Conservation (phyloP, 164 flowering plant species). For the Piper betle region DNA sequence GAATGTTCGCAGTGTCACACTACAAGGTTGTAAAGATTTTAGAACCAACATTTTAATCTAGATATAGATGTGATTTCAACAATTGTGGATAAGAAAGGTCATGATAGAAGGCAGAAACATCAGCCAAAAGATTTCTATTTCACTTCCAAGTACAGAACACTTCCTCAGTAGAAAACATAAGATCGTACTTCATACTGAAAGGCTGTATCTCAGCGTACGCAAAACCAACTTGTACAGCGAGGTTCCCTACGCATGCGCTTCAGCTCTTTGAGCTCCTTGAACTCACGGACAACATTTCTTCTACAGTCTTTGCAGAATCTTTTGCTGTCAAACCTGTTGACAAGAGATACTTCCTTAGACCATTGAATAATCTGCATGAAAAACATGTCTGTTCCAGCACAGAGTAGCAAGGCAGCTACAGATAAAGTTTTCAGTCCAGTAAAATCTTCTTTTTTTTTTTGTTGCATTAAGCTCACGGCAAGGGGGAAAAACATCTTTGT, state of each 20-base stretch:
- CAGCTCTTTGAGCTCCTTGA: conserved; percentile 94
- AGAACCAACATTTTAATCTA: too few relatives aligned
- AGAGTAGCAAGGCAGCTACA: not conserved
- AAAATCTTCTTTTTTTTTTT: too few relatives aligned
- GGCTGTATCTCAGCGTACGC: conserved; percentile 90
- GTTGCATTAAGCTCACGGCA: not conserved
- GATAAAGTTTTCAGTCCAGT: not conserved
- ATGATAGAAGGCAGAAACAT: not conserved
- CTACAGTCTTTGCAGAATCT: conserved; percentile 98
- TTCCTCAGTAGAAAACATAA: too few relatives aligned
- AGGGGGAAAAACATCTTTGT: not conserved
- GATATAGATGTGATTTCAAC: too few relatives aligned
- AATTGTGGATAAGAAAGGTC: too few relatives aligned
- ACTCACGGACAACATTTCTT: conserved; percentile 94
- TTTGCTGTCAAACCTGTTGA: conserved; percentile 94
- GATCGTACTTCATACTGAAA: conserved; percentile 77
- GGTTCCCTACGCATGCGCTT: conserved; percentile 84
- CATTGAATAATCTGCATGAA: not conserved
- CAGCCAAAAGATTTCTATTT: not conserved
- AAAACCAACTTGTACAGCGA: conserved; percentile 84
- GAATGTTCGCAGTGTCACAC: not conserved
- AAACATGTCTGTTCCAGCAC: not conserved
- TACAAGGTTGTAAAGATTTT: not conserved
- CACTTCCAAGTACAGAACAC: not conserved
- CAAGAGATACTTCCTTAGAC: conserved; percentile 1